Evolutionary conservation across 345 rosid species (phyloP), one percentile per base, ranked within the genome.

Genomic region (Anastatica hierochuntica): DNA sequence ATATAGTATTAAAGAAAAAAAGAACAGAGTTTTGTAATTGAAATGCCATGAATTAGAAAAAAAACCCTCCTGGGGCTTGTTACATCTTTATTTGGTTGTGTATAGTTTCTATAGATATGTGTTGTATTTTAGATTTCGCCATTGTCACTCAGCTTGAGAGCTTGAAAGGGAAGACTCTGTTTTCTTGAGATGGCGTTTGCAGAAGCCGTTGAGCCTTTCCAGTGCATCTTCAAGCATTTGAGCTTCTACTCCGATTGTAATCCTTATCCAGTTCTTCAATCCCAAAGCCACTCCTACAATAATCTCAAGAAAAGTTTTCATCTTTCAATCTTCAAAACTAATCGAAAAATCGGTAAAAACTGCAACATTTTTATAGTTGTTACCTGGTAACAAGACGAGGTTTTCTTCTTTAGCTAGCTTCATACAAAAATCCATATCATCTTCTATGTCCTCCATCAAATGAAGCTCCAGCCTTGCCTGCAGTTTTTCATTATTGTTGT

Each of bases 321-420:
- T n/a, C n/a, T n/a, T n/a, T n/a, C n/a, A n/a, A n/a, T n/a, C n/a
- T n/a, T n/a, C n/a, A n/a, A n/a, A n/a, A n/a, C n/a, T n/a, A n/a
- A n/a, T n/a, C n/a, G n/a, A n/a, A n/a, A n/a, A n/a, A n/a, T n/a
- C n/a, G n/a, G n/a, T n/a, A n/a, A n/a, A n/a, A n/a, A n/a, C n/a
- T 23, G 27, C 27, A 23, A 23, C 6, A 3, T 23, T 23, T 23
- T 23, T 23, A 7, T 15, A 45, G 2, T 6, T 29, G 10, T 52
- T 66, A 78, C 88, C 85, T 43, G 82, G 81, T 20, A 81, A 35
- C 17, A 81, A 29, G 4, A 79, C 63, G 6, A 79, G 76, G 6
- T 77, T 75, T 57, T 81, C 85, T 66, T 81, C 94, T 37, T 38
- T 62, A 2, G 77, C 83, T 36, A 84, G 74, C 76, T 84, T 79